phyloP scores from a whole-genome alignment of 345 rosid genomes.

The Gossypium bickii region DNA sequence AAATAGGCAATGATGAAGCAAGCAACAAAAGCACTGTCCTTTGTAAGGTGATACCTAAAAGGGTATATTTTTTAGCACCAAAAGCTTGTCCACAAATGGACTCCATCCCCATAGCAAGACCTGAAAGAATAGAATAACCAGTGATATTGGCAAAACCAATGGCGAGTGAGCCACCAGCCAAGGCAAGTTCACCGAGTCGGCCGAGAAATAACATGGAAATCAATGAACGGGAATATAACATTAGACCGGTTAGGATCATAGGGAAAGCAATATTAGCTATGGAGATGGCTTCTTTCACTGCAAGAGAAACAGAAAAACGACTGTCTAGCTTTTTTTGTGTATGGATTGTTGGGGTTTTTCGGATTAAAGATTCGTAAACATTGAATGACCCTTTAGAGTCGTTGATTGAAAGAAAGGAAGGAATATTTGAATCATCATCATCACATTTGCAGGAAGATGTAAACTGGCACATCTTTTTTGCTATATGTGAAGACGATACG shows the following conservation, averaged over 20 bases:
- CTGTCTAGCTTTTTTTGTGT: background rate
- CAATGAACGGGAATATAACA: slow-evolving; percentile 81
- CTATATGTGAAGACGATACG: background rate
- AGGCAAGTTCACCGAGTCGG: slow-evolving; percentile 55
- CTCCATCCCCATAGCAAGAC: slow-evolving; percentile 89
- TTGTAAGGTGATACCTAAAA: slow-evolving; percentile 63
- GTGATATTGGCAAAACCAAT: slow-evolving; percentile 83
- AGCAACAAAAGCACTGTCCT: slow-evolving; percentile 59
- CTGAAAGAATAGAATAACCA: slow-evolving; percentile 84
- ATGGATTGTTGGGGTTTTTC: slow-evolving; percentile 10
- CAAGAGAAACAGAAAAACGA: slow-evolving; percentile 19
- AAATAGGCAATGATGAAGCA: slow-evolving; percentile 54
- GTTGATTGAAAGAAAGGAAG: slow-evolving; percentile 4
- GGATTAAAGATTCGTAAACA: slow-evolving; percentile 14
- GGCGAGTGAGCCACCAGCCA: slow-evolving; percentile 89
- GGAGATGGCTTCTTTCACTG: slow-evolving; percentile 44
- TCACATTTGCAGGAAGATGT: slow-evolving; percentile 4
- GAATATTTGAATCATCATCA: background rate
- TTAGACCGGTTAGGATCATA: slow-evolving; percentile 61
- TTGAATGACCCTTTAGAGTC: slow-evolving; percentile 7
- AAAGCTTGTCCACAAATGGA: slow-evolving; percentile 86
- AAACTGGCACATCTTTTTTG: slow-evolving; percentile 1
- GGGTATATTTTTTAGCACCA: slow-evolving; percentile 58
- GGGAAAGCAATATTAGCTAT: slow-evolving; percentile 60
- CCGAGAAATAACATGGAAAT: slow-evolving; percentile 81